These are phyloP conservation scores for Pestalotiopsis sp. DNA, from an alignment of 2,329 filamentous ascomycete genomes.

Conservation along the genomic window DNA sequence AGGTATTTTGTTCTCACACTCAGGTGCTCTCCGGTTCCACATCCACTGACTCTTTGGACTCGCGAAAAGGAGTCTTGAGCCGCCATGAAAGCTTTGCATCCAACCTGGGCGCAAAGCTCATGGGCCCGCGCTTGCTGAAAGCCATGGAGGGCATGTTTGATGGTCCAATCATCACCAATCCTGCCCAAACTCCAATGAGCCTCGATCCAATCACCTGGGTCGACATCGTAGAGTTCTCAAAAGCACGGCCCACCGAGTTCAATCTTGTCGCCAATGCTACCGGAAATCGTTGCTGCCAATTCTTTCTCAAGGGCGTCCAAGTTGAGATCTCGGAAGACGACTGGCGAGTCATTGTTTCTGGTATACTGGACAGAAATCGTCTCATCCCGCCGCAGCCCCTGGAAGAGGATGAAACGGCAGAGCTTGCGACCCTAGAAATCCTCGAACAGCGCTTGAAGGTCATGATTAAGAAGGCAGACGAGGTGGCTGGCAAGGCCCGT, in stretches of 20 bases:
- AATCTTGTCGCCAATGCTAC: constrained; percentile 69
- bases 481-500: constrained; percentile 63
- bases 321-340: constrained; percentile 90
- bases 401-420: constrained; percentile 83
- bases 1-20: constrained; percentile 39
- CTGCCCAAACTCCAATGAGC: constrained; percentile 59
- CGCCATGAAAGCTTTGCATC: constrained; percentile 86
- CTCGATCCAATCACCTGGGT: constrained; percentile 71
- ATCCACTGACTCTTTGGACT: background rate
- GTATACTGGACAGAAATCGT: constrained; percentile 72
- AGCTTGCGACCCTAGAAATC: constrained; percentile 82
- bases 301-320: constrained; percentile 77
- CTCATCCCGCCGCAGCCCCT: constrained; percentile 81
- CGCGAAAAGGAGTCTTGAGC: constrained; percentile 67
- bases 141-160: constrained; percentile 87
- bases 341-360: constrained; percentile 80
- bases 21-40: background rate
- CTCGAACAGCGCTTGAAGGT: constrained; percentile 76
- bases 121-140: constrained; percentile 81
- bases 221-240: constrained; percentile 83
- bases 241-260: constrained; percentile 79
- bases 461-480: constrained; percentile 80
- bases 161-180: constrained; percentile 65
- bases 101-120: constrained; percentile 80
- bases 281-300: constrained; percentile 75